Evolutionary conservation across 345 rosid genomes (phyloP).

Genomic region (Gossypium arboreum): DNA sequence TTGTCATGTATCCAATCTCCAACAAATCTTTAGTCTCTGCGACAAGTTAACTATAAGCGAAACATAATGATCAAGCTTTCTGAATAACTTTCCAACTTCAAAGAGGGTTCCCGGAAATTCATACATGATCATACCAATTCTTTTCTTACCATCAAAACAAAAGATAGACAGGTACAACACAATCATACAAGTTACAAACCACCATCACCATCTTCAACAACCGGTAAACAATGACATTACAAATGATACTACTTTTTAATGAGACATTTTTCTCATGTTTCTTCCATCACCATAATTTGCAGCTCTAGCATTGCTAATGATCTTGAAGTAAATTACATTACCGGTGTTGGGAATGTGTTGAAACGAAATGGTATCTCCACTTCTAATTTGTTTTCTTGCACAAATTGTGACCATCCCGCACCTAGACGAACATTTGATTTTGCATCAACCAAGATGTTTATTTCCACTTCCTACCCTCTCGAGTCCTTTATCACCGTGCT

Average conservation of each 20-base stretch:
- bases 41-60: too few species aligned
- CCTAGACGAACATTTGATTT: not conserved
- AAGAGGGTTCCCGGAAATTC: not conserved
- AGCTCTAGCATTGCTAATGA: not conserved
- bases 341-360: not conserved
- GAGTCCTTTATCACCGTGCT: not conserved
- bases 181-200: not conserved
- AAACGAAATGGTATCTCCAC: conserved; percentile 10
- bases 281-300: not conserved
- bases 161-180: too few species aligned
- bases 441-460: not conserved
- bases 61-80: not conserved
- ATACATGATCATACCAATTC: not conserved
- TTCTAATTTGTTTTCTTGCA: not conserved
- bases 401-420: not conserved
- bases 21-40: too few species aligned
- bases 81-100: too few species aligned
- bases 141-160: not conserved
- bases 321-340: not conserved
- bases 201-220: not conserved
- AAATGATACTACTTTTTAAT: not conserved
- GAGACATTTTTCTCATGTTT: not conserved
- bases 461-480: not conserved
- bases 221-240: not conserved
- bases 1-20: too few species aligned